phyloP scores from a whole-genome alignment of 2,329 filamentous ascomycete species.

The Diaporthe australafricana region DNA sequence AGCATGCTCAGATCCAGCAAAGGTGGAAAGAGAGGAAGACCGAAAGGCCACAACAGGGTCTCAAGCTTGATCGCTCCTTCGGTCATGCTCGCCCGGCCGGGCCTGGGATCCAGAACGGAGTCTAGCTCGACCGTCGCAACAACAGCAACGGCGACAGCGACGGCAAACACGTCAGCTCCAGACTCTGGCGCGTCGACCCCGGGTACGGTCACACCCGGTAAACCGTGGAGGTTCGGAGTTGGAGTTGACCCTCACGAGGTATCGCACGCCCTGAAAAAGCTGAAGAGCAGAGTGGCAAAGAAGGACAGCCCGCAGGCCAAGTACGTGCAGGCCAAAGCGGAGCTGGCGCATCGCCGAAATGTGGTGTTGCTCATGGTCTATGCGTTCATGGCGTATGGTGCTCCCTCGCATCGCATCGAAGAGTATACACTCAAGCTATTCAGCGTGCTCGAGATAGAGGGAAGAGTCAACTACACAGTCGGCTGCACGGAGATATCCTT shows the following conservation, averaged over 20 bases:
- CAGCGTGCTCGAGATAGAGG: constrained; percentile 37
- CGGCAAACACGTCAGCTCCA: neutral
- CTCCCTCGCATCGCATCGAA: constrained; percentile 37
- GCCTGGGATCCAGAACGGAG: constrained; percentile 27
- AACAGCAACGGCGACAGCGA: neutral
- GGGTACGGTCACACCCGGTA: constrained; percentile 22
- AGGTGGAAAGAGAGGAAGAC: constrained; percentile 20
- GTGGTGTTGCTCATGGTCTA: constrained; percentile 36
- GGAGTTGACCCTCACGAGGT: constrained; percentile 37
- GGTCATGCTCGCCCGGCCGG: constrained; percentile 35
- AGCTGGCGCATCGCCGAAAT: constrained; percentile 35
- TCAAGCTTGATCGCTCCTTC: constrained; percentile 28
- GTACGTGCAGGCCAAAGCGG: constrained; percentile 35
- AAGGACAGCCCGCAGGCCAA: constrained; percentile 31
- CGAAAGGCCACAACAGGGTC: constrained; percentile 26
- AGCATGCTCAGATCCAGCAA: constrained; percentile 31
- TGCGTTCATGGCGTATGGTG: constrained; percentile 36
- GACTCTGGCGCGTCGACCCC: constrained; percentile 5
- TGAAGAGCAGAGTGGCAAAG: constrained; percentile 27
- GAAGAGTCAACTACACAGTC: constrained; percentile 38
- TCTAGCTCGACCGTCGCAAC: constrained; percentile 14
- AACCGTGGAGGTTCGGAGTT: constrained; percentile 30
- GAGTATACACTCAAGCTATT: constrained; percentile 37
- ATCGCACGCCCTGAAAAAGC: constrained; percentile 30
- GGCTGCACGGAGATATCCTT: constrained; percentile 38